Base-by-base conservation (phyloP, 176 grass and related monocot species). In the Phoenix dactylifera region DNA sequence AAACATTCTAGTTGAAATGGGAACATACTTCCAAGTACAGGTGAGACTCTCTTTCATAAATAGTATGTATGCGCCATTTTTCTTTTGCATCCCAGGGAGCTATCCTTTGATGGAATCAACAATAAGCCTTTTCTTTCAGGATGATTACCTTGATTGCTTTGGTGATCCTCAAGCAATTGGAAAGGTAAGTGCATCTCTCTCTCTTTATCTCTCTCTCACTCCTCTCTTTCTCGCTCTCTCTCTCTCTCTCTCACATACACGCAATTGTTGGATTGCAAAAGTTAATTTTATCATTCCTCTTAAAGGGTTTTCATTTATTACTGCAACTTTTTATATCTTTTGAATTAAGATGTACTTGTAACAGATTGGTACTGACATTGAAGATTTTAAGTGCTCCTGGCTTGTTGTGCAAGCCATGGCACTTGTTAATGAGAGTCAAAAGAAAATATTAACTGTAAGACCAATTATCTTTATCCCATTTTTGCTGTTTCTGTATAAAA, bases 351-450 rank as follows among this genome's bases (percentile, higher is more conserved):
- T 44, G 9, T 44, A 14, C 35, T 78, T 68, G 49, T 68, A 18
- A 18, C 72, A 89, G 77, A 68, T 89, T 62, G 85, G 80, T 75
- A 89, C 85, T 30, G 85, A 89, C 78, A 89, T 89, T 49, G 81
- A 89, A 84, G 85, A 89, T 39, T 83, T 80, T 74, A 89, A 89
- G 66, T 89, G 81, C 52, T 80, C 85, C 7, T 89, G 85, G 85
- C 69, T 89, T 26, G 77, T 89, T 22, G 85, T 89, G 20, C 85
- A 84, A 57, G 81, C 85, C 50, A 83, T 84, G 81, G 80, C 80
- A 64, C 65, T 72, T 50, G 77, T 77, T 66, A 84, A 81, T 74
- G 80, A 74, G 58, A 79, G 74, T 15, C 80, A 84, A 61, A 80
- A 70, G 76, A 84, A 81, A 73, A 84, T 89, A 77, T n/a, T 89